These are phyloP conservation scores for Phytophthora colocasiae DNA, from an alignment of 352 stramenopile genomes.

Conservation along the genomic window DNA sequence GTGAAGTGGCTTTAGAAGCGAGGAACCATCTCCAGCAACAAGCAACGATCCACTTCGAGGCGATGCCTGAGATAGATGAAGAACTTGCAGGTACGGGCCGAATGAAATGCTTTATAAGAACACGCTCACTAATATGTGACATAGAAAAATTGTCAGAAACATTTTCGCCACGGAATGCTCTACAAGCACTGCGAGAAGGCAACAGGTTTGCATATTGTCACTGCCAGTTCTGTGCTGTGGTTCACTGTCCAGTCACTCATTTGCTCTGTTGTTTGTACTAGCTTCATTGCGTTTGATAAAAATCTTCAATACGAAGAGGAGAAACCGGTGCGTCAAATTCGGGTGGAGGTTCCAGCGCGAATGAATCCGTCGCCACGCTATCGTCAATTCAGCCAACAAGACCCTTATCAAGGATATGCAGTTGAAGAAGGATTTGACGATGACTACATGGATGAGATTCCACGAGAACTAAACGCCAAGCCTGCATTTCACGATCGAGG, in stretches of 20 bases:
- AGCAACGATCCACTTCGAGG: constrained; percentile 46
- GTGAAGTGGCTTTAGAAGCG: constrained; percentile 63
- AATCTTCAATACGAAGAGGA: constrained; percentile 29
- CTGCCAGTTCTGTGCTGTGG: no score
- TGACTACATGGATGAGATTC: constrained; percentile 8
- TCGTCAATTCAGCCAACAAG: constrained; percentile 7
- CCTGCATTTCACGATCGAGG: background rate
- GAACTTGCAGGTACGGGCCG: constrained; percentile 45
- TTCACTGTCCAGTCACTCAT: constrained; percentile 1
- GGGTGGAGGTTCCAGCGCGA: constrained; percentile 28
- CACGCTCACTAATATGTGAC: background rate
- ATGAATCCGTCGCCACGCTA: constrained; percentile 16
- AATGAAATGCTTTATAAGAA: background rate
- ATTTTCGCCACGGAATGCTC: constrained; percentile 60
- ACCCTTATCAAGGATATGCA: constrained; percentile 7
- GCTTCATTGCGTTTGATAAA: constrained; percentile 32
- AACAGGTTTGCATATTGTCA: constrained; percentile 44
- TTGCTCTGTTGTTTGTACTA: constrained; percentile 1
- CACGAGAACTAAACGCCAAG: constrained; percentile 1
- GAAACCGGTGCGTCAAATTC: constrained; percentile 27
- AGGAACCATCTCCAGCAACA: constrained; percentile 64
- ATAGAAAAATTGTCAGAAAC: constrained; percentile 66
- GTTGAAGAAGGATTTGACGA: constrained; percentile 16
- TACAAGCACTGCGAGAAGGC: constrained; percentile 50
- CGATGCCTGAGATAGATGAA: constrained; percentile 40